Conservation (phyloP, 164 flowering plant genomes). For the Aristolochia contorta region DNA sequence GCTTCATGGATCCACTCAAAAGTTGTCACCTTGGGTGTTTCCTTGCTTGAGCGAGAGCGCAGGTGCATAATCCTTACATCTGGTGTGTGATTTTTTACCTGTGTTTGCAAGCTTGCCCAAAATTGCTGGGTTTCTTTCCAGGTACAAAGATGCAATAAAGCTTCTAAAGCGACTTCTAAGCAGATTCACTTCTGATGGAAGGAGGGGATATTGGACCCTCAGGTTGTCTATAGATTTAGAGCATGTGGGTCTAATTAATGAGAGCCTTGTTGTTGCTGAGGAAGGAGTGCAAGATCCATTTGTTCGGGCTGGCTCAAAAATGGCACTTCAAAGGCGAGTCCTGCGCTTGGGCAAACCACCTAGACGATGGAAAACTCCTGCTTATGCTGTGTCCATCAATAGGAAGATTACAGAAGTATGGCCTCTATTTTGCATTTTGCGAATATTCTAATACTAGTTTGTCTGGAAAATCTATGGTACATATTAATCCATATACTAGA, state of each 20-base stretch:
- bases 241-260: slow-evolving; percentile 55
- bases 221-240: slow-evolving; percentile 83
- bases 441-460: no score
- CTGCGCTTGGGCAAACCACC: slow-evolving; percentile 91
- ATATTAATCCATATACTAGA: no score
- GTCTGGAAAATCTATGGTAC: no score
- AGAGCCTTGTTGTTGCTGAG: slow-evolving; percentile 87
- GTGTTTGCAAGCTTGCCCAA: neutral
- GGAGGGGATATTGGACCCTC: slow-evolving; percentile 89
- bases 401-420: slow-evolving; percentile 74
- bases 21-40: slow-evolving; percentile 62
- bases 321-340: slow-evolving; percentile 81
- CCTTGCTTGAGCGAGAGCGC: slow-evolving; percentile 64
- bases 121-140: slow-evolving; percentile 13
- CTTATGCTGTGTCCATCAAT: slow-evolving; percentile 44
- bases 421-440: neutral
- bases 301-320: slow-evolving; percentile 88
- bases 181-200: slow-evolving; percentile 43
- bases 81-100: neutral
- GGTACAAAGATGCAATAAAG: slow-evolving; percentile 66
- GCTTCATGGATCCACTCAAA: slow-evolving; percentile 78
- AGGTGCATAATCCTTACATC: slow-evolving; percentile 27
- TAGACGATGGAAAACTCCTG: slow-evolving; percentile 87
- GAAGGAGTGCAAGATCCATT: slow-evolving; percentile 69
- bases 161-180: slow-evolving; percentile 43